phyloP scores from a whole-genome alignment of 306 rosid species.

The Cicer arietinum region DNA sequence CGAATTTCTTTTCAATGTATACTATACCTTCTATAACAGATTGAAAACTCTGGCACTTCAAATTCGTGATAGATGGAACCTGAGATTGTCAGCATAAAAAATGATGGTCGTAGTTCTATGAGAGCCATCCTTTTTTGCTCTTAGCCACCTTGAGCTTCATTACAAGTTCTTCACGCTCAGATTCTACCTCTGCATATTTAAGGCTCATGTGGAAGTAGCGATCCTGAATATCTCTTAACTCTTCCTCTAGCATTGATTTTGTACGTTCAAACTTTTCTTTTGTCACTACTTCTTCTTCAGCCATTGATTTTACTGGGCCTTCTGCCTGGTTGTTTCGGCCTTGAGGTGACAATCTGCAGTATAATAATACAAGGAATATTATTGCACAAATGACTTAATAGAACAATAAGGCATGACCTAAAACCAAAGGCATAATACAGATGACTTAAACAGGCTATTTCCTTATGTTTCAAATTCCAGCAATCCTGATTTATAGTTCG shows the following conservation, averaged over 20 bases:
- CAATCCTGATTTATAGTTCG: background rate
- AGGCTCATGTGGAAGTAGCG: constrained; percentile 92
- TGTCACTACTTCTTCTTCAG: constrained; percentile 58
- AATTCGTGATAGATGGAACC: constrained; percentile 46
- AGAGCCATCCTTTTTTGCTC: constrained; percentile 69
- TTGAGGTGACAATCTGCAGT: constrained; percentile 58
- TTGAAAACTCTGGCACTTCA: constrained; percentile 47
- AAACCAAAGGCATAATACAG: background rate
- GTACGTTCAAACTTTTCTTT: constrained; percentile 64
- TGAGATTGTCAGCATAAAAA: constrained; percentile 46
- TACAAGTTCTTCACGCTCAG: constrained; percentile 92
- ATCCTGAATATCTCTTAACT: constrained; percentile 80
- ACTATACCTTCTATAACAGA: constrained; percentile 29
- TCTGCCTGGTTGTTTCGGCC: constrained; percentile 51
- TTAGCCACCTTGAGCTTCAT: constrained; percentile 72
- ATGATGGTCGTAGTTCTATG: constrained; percentile 44
- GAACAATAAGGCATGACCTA: constrained; percentile 15
- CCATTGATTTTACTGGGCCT: constrained; percentile 49
- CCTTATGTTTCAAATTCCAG: background rate
- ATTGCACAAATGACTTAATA: constrained; percentile 22
- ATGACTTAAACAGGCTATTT: background rate
- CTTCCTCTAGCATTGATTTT: constrained; percentile 79
- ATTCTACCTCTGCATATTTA: constrained; percentile 89
- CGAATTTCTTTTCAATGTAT: background rate
- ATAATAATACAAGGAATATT: constrained; percentile 11